Conservation (phyloP, 257 asterid species). For the Solanum piurae region DNA sequence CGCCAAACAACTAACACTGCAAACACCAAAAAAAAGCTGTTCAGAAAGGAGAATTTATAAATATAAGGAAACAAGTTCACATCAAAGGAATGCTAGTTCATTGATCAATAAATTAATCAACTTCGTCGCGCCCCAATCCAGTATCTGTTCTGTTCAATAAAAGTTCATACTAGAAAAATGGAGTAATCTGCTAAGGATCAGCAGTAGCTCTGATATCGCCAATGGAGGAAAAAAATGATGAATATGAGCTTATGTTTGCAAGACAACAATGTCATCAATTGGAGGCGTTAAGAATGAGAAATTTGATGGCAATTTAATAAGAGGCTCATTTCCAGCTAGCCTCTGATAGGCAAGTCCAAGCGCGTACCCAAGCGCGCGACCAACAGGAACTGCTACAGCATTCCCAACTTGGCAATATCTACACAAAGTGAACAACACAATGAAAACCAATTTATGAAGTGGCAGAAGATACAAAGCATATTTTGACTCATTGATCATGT, state of each 20-base stretch:
- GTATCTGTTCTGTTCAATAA: background rate
- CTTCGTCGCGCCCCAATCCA: background rate
- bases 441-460: background rate
- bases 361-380: slow-evolving; percentile 59
- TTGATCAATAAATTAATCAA: background rate
- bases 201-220: background rate
- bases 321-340: slow-evolving; percentile 42
- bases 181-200: background rate
- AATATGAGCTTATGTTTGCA: slow-evolving; percentile 1
- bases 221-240: background rate
- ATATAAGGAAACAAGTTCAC: background rate
- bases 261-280: slow-evolving; percentile 14
- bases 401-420: slow-evolving; percentile 75
- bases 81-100: background rate
- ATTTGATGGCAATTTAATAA: slow-evolving; percentile 46
- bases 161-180: background rate
- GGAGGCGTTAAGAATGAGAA: slow-evolving; percentile 30
- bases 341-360: slow-evolving; percentile 65
- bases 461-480: background rate
- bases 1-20: background rate
- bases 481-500: background rate
- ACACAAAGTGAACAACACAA: background rate
- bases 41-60: background rate
- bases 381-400: slow-evolving; percentile 75
- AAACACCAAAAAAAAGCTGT: background rate